Evolutionary conservation across 164 flowering plant genomes (phyloP).

Genomic region (Stephania cephalantha): DNA sequence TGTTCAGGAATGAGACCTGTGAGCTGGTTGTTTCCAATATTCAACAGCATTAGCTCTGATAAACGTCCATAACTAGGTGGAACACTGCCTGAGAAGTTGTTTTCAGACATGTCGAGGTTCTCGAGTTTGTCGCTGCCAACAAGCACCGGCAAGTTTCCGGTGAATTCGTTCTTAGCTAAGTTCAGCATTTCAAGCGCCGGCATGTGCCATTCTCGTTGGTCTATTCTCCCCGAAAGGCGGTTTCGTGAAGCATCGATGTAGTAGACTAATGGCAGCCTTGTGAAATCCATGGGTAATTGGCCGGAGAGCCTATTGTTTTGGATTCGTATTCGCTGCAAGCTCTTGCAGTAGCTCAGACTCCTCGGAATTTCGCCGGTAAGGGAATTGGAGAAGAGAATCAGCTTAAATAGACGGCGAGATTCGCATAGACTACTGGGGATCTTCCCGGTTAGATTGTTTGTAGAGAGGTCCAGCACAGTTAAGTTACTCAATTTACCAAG

Average conservation of each 20-base stretch:
- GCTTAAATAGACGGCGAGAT: slow-evolving; percentile 52
- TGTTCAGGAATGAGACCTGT: slow-evolving; percentile 57
- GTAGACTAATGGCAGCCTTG: slow-evolving; percentile 51
- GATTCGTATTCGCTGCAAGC: slow-evolving; percentile 58
- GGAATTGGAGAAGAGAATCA: slow-evolving; percentile 75
- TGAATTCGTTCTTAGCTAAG: slow-evolving; percentile 45
- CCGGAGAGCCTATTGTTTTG: slow-evolving; percentile 64
- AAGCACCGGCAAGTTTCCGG: slow-evolving; percentile 50
- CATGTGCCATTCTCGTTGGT: slow-evolving; percentile 50
- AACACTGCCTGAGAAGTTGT: slow-evolving; percentile 48
- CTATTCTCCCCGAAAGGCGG: slow-evolving; percentile 46
- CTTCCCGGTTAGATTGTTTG: slow-evolving; percentile 59
- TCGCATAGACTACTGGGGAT: slow-evolving; percentile 54
- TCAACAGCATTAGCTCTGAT: slow-evolving; percentile 47
- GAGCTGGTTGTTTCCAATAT: slow-evolving; percentile 44
- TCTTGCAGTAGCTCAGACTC: slow-evolving; percentile 44
- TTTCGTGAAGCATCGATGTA: slow-evolving; percentile 69
- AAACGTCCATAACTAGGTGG: slow-evolving; percentile 41
- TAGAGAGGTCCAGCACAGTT: slow-evolving; percentile 68
- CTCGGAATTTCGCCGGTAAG: slow-evolving; percentile 49
- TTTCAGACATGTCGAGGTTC: slow-evolving; percentile 65
- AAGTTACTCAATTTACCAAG: slow-evolving; percentile 61
- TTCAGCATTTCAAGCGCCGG: slow-evolving; percentile 65
- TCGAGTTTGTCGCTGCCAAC: slow-evolving; percentile 47
- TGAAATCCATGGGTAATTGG: slow-evolving; percentile 39